phyloP scores from a whole-genome alignment of 208 protist genomes.

The Spongospora subterranea region DNA sequence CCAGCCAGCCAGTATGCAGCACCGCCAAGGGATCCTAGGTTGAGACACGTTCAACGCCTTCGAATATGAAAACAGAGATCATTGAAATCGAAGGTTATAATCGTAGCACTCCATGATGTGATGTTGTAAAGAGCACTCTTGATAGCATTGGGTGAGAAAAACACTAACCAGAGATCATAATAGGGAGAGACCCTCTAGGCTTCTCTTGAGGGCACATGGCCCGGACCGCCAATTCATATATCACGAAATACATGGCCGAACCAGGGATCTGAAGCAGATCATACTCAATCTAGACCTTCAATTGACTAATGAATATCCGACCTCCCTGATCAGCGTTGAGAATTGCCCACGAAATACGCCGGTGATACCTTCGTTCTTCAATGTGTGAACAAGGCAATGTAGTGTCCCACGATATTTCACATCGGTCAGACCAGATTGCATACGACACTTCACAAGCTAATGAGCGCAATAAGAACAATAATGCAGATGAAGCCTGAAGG shows the following conservation, averaged over 20 bases:
- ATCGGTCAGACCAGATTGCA: constrained; percentile 15
- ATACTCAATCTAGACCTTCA: neutral
- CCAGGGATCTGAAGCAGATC: constrained; percentile 41
- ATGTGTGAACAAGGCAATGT: neutral
- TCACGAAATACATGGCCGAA: neutral
- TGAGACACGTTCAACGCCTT: too few species aligned
- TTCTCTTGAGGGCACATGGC: neutral
- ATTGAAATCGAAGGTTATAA: too few species aligned
- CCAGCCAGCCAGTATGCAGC: constrained; percentile 52
- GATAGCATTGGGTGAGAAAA: too few species aligned
- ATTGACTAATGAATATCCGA: neutral
- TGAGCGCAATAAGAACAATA: neutral
- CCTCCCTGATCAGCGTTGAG: constrained; percentile 15
- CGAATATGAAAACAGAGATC: too few species aligned
- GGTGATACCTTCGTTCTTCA: neutral
- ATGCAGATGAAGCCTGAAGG: neutral
- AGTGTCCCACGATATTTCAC: constrained; percentile 15
- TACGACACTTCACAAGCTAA: constrained; percentile 43
- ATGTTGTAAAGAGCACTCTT: neutral
- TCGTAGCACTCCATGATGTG: neutral
- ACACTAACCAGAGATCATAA: constrained; percentile 25
- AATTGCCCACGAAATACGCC: neutral
- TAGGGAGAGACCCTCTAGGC: neutral
- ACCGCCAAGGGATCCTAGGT: constrained; percentile 16
- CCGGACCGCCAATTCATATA: constrained; percentile 4